A percentile compares a stretch with the other conserved stretches of the same genome.
Evolutionary conservation across 805 yeast genomes (phyloP).

Genomic region (Starmerella gropengiesseri): DNA sequence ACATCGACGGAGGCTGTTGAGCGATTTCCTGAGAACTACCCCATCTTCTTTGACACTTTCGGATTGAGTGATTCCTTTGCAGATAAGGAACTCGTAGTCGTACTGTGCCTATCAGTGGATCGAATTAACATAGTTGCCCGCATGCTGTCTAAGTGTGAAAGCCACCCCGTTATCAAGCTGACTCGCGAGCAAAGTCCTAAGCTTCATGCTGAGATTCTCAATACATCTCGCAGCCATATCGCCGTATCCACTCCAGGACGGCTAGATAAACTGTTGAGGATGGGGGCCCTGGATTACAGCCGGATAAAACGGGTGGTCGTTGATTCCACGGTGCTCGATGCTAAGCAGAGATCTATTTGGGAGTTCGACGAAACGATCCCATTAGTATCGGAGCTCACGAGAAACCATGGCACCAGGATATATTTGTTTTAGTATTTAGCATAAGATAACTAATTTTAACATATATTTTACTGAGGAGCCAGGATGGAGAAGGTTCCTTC

Average conservation of each 20-base stretch:
- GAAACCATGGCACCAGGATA: constrained; percentile 37
- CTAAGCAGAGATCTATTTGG: constrained; percentile 50
- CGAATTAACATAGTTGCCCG: constrained; percentile 80
- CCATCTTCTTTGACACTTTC: constrained; percentile 41
- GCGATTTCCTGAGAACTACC: constrained; percentile 47
- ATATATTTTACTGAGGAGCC: too few species aligned
- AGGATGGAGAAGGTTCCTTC: neutral
- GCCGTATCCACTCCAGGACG: constrained; percentile 59
- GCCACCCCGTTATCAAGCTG: constrained; percentile 49
- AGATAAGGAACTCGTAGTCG: constrained; percentile 35
- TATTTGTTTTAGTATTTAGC: constrained; percentile 37
- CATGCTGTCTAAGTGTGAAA: constrained; percentile 37
- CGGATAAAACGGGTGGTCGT: constrained; percentile 46
- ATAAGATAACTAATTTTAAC: neutral
- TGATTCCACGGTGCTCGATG: constrained; percentile 52
- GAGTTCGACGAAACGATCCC: constrained; percentile 34
- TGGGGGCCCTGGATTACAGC: constrained; percentile 34
- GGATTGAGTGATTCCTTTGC: constrained; percentile 26
- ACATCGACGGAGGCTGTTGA: constrained; percentile 45
- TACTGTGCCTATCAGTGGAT: constrained; percentile 64
- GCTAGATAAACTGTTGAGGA: constrained; percentile 37
- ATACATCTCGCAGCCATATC: constrained; percentile 32
- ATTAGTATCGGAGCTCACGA: constrained; percentile 18
- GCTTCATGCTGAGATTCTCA: constrained; percentile 45
- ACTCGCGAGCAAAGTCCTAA: constrained; percentile 64